Base-by-base conservation (phyloP, 2,329 filamentous ascomycete species). In the Elsinoe batatas region DNA sequence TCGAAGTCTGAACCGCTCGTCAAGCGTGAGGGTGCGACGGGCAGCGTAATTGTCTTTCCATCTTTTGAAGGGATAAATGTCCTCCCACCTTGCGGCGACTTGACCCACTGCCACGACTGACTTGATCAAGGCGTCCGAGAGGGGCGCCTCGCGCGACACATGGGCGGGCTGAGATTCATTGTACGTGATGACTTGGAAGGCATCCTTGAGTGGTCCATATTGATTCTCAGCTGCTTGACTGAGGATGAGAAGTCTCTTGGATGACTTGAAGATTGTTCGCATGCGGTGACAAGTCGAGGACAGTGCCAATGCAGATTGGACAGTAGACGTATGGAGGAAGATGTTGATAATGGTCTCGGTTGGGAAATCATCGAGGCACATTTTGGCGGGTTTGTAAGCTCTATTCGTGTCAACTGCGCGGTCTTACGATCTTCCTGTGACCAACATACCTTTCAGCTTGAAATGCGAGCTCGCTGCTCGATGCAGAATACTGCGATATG, bases 11-110 rank as follows among this genome's bases (percentile, higher is more conserved):
- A 73, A 76, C 3, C 75, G 72, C 63, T 84, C 81, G 1, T 69
- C 58, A 35, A 60, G 58, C 0, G 71, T 75, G 47, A 84, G 67
- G 2, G 79, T 71, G 8, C 81, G 77, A 8, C 81, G 76, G 56
- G 76, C 70, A 56, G 77, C 75, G 59, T 72, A 82, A 61, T 81
- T 74, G 56, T 70, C 63, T 61, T 80, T 81, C 81, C 81, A 84
- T 64, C 81, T 82, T 67, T 81, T 81, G 64, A 78, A 73, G 0
- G 79, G 79, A 62, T 82, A 84, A n/a, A 83, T 74, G n/a, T 74
- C 71, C 62, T 78, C 77, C 76, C 79, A 83, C 61, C 76, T 75
- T 62, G 74, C 73, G 3, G 80, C 81, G 1, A 81, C 70, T 12
- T 72, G 71, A 40, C 81, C 81, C 15, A 78, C 70, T 42, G 72